phyloP scores from a whole-genome alignment of 2,329 filamentous ascomycete genomes.

The Dothidotthia symphoricarpi region DNA sequence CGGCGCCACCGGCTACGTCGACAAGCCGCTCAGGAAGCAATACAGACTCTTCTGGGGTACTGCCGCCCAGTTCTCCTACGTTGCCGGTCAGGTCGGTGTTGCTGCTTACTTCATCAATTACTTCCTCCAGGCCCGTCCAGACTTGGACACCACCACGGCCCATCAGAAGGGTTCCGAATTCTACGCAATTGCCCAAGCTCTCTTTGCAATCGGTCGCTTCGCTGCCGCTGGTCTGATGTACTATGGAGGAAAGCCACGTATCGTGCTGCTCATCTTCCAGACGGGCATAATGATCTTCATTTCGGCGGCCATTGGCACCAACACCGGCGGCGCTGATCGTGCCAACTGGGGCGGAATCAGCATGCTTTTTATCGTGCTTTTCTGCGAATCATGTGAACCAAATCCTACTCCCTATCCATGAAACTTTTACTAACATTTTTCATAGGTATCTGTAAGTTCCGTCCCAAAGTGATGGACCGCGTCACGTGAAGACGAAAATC shows the following conservation, averaged over 20 bases:
- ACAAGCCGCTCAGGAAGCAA: conserved; percentile 66
- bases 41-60: conserved; percentile 40
- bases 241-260: conserved; percentile 35
- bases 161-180: conserved; percentile 40
- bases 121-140: conserved; percentile 36
- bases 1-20: conserved; percentile 51
- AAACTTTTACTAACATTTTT: too few species aligned
- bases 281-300: conserved; percentile 41
- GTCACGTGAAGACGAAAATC: too few species aligned
- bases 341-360: conserved; percentile 40
- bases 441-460: too few species aligned
- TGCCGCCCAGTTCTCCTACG: conserved; percentile 56
- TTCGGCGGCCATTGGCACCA: conserved; percentile 31
- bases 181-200: conserved; percentile 41
- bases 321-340: conserved; percentile 27
- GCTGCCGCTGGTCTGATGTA: conserved; percentile 41
- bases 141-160: conserved; percentile 21
- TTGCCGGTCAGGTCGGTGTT: conserved; percentile 54
- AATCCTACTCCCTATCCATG: too few species aligned
- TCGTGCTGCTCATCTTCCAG: conserved; percentile 39
- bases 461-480: too few species aligned
- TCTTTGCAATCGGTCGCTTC: conserved; percentile 41
- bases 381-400: conserved; percentile 42
- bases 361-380: conserved; percentile 41
- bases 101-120: conserved; percentile 50